Evolutionary conservation across 2,329 filamentous ascomycete species (phyloP).

Genomic region (Pochonia chlamydosporia): DNA sequence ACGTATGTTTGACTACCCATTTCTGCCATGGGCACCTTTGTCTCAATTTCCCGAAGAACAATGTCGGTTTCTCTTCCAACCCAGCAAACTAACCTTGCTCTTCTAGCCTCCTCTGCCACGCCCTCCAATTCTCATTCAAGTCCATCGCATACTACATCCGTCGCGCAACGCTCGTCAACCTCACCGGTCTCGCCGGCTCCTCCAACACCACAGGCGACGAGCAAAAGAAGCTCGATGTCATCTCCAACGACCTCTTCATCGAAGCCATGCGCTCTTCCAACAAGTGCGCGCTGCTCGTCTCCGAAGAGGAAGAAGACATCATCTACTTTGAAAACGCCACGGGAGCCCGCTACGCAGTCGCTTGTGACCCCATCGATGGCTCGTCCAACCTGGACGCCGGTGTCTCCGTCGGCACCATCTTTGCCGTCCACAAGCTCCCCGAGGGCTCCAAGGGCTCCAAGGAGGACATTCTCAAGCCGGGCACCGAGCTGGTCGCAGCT

Average conservation of each 20-base stretch:
- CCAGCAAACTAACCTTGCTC: background rate
- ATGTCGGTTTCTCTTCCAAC: background rate
- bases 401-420: conserved; percentile 97
- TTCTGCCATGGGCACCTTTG: too few species aligned
- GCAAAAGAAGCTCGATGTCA: conserved; percentile 99
- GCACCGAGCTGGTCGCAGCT: conserved; percentile 83
- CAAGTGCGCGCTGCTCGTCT: conserved; percentile 88
- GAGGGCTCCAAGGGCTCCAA: conserved; percentile 68
- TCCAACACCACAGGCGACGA: conserved; percentile 95
- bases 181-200: conserved; percentile 89
- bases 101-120: conserved; percentile 83
- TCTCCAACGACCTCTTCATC: conserved; percentile 97
- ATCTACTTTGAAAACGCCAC: conserved; percentile 77
- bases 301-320: conserved; percentile 91
- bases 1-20: too few species aligned
- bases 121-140: conserved; percentile 99
- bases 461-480: conserved; percentile 83
- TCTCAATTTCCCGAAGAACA: too few species aligned
- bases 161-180: conserved; percentile 88
- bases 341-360: conserved; percentile 84
- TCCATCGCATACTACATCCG: conserved; percentile 99
- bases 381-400: conserved; percentile 96
- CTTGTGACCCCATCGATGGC: conserved; percentile 96
- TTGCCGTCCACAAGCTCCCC: conserved; percentile 84
- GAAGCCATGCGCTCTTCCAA: conserved; percentile 89